Conservation (phyloP, 2,329 filamentous ascomycete species). For the Paraphaeosphaeria minitans region DNA sequence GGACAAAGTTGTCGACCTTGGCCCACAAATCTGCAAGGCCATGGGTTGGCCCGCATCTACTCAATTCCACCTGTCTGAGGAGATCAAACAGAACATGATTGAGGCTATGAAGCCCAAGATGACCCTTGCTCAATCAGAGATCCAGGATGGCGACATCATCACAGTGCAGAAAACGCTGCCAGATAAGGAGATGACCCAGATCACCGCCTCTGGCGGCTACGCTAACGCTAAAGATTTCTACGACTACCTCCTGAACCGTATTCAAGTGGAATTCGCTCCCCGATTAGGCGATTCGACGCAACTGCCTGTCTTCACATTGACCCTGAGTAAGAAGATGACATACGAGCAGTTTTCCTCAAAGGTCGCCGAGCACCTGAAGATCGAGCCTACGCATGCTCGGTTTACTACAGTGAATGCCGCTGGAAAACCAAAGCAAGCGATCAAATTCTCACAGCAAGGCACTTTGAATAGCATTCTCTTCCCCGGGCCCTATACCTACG, state of each 20-base stretch:
- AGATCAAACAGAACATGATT: slow-evolving; percentile 98
- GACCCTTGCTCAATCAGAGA: slow-evolving; percentile 86
- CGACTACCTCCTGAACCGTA: slow-evolving; percentile 87
- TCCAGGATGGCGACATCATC: slow-evolving; percentile 96
- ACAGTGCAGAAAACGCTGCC: slow-evolving; percentile 78
- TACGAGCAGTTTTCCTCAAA: slow-evolving; percentile 88
- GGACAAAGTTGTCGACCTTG: slow-evolving; percentile 85
- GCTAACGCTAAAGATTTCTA: slow-evolving; percentile 84
- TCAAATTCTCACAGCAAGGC: slow-evolving; percentile 73
- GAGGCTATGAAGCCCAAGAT: slow-evolving; percentile 91
- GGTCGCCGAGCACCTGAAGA: slow-evolving; percentile 76
- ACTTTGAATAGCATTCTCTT: slow-evolving; percentile 81
- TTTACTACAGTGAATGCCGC: slow-evolving; percentile 87
- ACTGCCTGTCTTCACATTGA: slow-evolving; percentile 73
- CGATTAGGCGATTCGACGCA: slow-evolving; percentile 60
- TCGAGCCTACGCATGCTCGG: slow-evolving; percentile 84
- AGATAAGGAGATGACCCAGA: slow-evolving; percentile 51
- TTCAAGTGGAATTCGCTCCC: slow-evolving; percentile 77
- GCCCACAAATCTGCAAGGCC: slow-evolving; percentile 74
- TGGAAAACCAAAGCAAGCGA: slow-evolving; percentile 75
- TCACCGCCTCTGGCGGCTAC: slow-evolving; percentile 52
- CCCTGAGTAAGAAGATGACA: slow-evolving; percentile 82
- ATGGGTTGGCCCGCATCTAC: slow-evolving; percentile 87
- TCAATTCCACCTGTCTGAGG: slow-evolving; percentile 80
- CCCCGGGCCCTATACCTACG: slow-evolving; percentile 70